Evolutionary conservation across 331 rosid species (phyloP).

Genomic region (Telfairia occidentalis): DNA sequence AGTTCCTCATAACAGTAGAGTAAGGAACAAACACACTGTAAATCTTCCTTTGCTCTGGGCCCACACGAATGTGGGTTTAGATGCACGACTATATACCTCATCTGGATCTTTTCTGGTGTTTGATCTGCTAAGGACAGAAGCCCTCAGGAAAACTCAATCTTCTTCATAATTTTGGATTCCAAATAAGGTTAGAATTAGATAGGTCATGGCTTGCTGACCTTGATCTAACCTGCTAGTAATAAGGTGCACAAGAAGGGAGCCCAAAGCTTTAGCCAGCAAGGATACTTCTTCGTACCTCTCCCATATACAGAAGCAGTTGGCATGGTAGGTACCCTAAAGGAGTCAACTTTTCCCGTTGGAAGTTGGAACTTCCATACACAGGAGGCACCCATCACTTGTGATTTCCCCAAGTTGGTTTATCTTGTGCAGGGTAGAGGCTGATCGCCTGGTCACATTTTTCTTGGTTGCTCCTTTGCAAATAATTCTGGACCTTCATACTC

Average conservation of each 20-base stretch:
- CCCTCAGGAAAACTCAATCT: neutral
- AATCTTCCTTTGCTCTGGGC: neutral
- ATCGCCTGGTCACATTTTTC: neutral
- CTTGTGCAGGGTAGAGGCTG: neutral
- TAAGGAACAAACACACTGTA: neutral
- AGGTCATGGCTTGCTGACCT: neutral
- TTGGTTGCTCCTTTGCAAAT: neutral
- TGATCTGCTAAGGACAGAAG: neutral
- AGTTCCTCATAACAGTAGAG: neutral
- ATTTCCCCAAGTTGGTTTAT: neutral
- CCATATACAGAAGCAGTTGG: neutral
- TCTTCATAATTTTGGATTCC: neutral
- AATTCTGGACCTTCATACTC: neutral
- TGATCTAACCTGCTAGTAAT: neutral
- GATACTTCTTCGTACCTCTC: neutral
- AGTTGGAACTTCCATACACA: neutral
- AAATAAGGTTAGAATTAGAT: neutral
- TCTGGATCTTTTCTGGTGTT: neutral
- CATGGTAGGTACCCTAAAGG: neutral
- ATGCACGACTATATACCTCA: neutral
- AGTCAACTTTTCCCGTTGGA: neutral
- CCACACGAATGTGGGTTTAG: neutral
- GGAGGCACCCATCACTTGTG: neutral
- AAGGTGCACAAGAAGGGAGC: neutral
- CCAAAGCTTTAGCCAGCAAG: neutral